A percentile compares a stretch with the other conserved stretches of the same genome.
Evolutionary conservation across 1,284 basidiomycete genomes (phyloP).

Genomic region (Chondrostereum purpureum): DNA sequence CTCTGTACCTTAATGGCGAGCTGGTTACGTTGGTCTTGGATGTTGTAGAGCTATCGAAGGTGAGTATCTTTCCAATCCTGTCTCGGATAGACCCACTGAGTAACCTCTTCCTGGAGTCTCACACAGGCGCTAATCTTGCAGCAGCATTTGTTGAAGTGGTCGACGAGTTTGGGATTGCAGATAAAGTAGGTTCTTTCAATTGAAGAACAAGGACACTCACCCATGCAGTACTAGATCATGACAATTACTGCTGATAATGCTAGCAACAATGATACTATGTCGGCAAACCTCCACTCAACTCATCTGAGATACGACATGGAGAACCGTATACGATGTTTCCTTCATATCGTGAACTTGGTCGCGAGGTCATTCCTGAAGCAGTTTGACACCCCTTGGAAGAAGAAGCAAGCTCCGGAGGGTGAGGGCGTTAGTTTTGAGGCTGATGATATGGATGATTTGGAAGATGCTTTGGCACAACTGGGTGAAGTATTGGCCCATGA

Average conservation of each 20-base stretch:
- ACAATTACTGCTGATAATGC: slow-evolving; percentile 24
- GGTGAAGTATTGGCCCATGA: no score
- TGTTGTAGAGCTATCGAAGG: slow-evolving; percentile 23
- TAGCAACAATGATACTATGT: slow-evolving; percentile 21
- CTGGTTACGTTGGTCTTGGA: slow-evolving; percentile 18
- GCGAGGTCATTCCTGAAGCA: no score
- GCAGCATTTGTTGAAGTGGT: slow-evolving; percentile 17
- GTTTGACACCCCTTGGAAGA: no score
- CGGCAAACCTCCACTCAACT: slow-evolving; percentile 13
- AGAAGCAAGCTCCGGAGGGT: no score
- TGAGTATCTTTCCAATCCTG: slow-evolving; percentile 7
- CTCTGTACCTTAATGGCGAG: slow-evolving; percentile 20
- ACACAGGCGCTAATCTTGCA: slow-evolving; percentile 19
- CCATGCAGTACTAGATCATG: no score
- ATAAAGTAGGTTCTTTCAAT: no score
- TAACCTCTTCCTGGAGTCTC: slow-evolving; percentile 14
- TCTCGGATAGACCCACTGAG: no score
- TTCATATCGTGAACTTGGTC: slow-evolving; percentile 17
- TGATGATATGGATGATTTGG: no score
- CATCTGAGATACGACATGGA: slow-evolving; percentile 11
- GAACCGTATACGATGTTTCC: slow-evolving; percentile 20
- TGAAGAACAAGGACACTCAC: no score
- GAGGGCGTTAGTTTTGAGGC: no score
- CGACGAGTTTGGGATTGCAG: slow-evolving; percentile 21
- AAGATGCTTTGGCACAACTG: no score